Evolutionary conservation across 2,329 filamentous ascomycete genomes (phyloP).

Genomic region (Diaporthe australafricana): DNA sequence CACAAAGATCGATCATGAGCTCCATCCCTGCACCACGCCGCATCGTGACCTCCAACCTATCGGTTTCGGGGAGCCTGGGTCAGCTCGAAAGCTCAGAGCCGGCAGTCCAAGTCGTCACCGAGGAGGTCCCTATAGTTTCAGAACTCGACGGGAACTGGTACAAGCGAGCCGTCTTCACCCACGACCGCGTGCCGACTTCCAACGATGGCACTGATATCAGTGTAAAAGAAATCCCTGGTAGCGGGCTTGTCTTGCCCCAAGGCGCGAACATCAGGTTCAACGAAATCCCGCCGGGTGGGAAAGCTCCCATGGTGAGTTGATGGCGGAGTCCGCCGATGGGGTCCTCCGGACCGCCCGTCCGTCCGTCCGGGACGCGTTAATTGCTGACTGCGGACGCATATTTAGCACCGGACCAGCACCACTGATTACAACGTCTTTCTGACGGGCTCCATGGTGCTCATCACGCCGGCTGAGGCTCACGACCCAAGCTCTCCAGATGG

Average conservation of each 20-base stretch:
- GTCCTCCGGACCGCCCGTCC: neutral
- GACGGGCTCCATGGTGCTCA: neutral
- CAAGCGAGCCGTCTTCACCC: neutral
- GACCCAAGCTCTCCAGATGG: neutral
- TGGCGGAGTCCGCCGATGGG: neutral
- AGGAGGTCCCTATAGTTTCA: neutral
- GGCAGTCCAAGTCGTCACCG: neutral
- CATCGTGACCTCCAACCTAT: slow-evolving; percentile 1
- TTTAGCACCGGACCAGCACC: neutral
- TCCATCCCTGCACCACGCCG: neutral
- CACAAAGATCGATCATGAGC: neutral
- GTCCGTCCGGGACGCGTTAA: neutral
- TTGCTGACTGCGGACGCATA: neutral
- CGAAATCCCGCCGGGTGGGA: neutral
- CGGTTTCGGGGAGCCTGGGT: neutral
- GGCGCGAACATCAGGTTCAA: neutral
- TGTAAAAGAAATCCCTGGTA: neutral
- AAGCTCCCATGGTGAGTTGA: neutral
- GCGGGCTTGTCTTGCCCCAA: neutral
- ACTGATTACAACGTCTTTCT: slow-evolving; percentile 4
- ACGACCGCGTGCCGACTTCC: neutral
- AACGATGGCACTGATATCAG: neutral
- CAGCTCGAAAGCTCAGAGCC: neutral
- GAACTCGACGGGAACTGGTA: neutral
- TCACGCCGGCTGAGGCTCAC: neutral